Evolutionary conservation across 306 rosid genomes (phyloP), one percentile per base, ranked within the genome.

Genomic region (Quercus berberidifolia): DNA sequence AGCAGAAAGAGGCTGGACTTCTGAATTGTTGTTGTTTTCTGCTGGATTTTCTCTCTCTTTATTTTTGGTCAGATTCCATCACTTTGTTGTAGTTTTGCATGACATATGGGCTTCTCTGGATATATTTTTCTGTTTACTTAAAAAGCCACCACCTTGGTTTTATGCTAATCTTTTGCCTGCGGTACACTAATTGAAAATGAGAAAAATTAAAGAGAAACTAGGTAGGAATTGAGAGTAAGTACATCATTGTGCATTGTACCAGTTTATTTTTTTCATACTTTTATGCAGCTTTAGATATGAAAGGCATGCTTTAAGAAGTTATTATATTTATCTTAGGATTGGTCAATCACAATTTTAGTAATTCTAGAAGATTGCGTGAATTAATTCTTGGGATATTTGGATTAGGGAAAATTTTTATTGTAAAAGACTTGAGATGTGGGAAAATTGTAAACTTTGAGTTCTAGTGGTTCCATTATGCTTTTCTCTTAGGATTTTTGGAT

Each of bases 1-100:
- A 59, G 80, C 82, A 71, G 73, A 70, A 69, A 69, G 62, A 74
- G 20, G 76, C 70, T 21, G 76, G 74, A 82, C 20, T 73, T 55
- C 78, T 76, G 43, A 19, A 18, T 67, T 67, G 14, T 67, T 35
- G 2, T 6, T 28, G 43, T 64, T 13, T 67, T 67, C 71, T 18
- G 51, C 49, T 35, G 54, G 5, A 35, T 67, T 65, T 33, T 3
- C 0, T 33, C 20, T 10, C 18, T 20, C 28, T 65, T 28, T 28
- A 28, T 63, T 63, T 63, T 26, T 63, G 41, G 41, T 63, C 69
- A 28, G 69, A 17, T 33, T 18, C 54, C 54, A 12, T 49, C 54
- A 49, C 54, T 49, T 49, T 49, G 54, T 49, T 49, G 5, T 49
- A 49, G 54, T 12, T 49, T 65, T 31, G 71, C 23, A 30, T 65